A percentile compares a stretch with the other conserved stretches of the same genome.
Conservation (phyloP, 1,139 yeast genomes). For the Debaryomyces subglobosus region DNA sequence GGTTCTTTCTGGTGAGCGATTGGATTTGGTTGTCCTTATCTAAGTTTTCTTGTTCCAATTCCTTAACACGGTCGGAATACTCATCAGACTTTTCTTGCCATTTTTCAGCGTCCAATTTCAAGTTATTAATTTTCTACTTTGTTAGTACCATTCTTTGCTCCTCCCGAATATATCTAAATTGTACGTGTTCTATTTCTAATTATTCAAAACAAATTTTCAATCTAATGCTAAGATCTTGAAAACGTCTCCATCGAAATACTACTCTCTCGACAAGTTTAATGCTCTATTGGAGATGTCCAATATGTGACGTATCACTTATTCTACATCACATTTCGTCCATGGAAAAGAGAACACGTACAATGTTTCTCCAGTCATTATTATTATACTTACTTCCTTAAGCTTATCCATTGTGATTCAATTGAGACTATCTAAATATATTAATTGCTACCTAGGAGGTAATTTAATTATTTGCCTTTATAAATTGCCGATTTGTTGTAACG, state of each 20-base stretch:
- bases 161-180: background rate
- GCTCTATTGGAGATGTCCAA: background rate
- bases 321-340: conserved; percentile 1
- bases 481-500: conserved; percentile 1
- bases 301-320: background rate
- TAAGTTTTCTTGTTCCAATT: conserved; percentile 85
- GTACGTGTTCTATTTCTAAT: background rate
- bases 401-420: conserved; percentile 40
- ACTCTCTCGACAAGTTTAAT: background rate
- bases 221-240: background rate
- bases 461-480: background rate
- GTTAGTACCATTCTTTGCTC: conserved; percentile 19
- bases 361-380: background rate
- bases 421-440: background rate
- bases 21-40: conserved; percentile 96
- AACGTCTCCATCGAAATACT: background rate
- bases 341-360: background rate
- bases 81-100: conserved; percentile 98
- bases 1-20: conserved; percentile 89
- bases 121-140: conserved; percentile 73
- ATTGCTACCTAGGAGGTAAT: background rate
- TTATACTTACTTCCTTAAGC: conserved; percentile 53
- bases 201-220: background rate
- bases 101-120: conserved; percentile 92
- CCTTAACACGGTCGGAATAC: conserved; percentile 76